Evolutionary conservation across 768 basidiomycete genomes (phyloP).

Genomic region (Pulveroboletus frians): DNA sequence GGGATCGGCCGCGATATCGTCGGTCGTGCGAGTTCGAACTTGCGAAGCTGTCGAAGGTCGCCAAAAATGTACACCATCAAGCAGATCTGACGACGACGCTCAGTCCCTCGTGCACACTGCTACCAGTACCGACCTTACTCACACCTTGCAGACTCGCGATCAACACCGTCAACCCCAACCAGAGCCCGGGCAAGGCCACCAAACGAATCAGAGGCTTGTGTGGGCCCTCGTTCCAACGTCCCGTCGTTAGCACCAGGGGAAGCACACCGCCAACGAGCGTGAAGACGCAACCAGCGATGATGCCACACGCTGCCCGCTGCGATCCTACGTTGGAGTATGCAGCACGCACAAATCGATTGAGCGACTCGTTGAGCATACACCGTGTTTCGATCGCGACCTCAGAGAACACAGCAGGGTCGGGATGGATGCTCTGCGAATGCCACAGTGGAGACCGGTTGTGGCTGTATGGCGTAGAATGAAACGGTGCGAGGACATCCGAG

Average conservation of each 20-base stretch:
- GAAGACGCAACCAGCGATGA: constrained; percentile 54
- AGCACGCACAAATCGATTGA: constrained; percentile 61
- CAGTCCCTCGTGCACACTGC: background rate
- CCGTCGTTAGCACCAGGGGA: constrained; percentile 47
- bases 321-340: constrained; percentile 69
- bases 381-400: constrained; percentile 55
- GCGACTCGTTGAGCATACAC: constrained; percentile 56
- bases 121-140: constrained; percentile 11
- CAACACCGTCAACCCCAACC: constrained; percentile 61
- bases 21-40: constrained; percentile 72
- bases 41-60: constrained; percentile 71
- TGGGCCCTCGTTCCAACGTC: constrained; percentile 30
- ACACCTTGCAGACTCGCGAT: constrained; percentile 65
- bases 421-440: constrained; percentile 39
- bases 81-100: constrained; percentile 39
- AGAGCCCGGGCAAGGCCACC: constrained; percentile 59
- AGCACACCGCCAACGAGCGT: constrained; percentile 44
- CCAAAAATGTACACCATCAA: constrained; percentile 77
- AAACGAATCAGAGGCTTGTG: constrained; percentile 52
- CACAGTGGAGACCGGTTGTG: constrained; percentile 13
- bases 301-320: constrained; percentile 62
- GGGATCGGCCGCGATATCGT: constrained; percentile 47
- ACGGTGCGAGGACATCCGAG: constrained; percentile 58
- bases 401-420: constrained; percentile 60
- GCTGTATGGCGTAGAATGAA: constrained; percentile 33